Conservation (phyloP, 352 stramenopile species). For the Pythium oligandrum region DNA sequence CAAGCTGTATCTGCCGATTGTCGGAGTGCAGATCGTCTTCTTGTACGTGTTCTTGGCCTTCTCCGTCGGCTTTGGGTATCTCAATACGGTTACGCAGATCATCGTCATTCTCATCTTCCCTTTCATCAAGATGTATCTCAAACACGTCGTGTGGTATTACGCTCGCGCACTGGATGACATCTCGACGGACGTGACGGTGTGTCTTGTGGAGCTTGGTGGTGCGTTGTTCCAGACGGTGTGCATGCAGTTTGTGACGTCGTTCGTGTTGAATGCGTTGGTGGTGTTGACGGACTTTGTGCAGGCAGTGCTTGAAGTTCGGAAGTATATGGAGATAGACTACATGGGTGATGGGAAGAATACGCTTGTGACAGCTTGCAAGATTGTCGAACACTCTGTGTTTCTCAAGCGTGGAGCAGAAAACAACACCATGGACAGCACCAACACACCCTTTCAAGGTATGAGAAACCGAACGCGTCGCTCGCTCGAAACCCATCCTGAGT, state of each 20-base stretch:
- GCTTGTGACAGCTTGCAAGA: constrained; percentile 11
- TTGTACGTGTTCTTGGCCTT: constrained; percentile 14
- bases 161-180: constrained; percentile 9
- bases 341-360: constrained; percentile 7
- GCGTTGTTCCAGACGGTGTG: constrained; percentile 20
- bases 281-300: constrained; percentile 1
- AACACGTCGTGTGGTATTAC: constrained; percentile 14
- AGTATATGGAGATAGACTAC: constrained; percentile 4
- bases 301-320: constrained; percentile 1
- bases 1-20: constrained; percentile 11
- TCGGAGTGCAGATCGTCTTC: constrained; percentile 4
- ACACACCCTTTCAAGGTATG: no score
- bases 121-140: constrained; percentile 12
- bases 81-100: neutral
- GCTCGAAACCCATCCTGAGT: no score
- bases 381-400: constrained; percentile 4
- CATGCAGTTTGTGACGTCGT: constrained; percentile 9
- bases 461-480: no score
- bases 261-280: constrained; percentile 1
- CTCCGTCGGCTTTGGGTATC: constrained; percentile 8
- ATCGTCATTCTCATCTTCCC: constrained; percentile 11
- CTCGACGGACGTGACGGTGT: constrained; percentile 18
- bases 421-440: no score
- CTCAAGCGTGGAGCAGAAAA: no score
- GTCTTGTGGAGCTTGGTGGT: constrained; percentile 13